These are phyloP conservation scores for Gigaspora rosea DNA, from an alignment of 192 early-diverging fungal species.

Conservation along the genomic window DNA sequence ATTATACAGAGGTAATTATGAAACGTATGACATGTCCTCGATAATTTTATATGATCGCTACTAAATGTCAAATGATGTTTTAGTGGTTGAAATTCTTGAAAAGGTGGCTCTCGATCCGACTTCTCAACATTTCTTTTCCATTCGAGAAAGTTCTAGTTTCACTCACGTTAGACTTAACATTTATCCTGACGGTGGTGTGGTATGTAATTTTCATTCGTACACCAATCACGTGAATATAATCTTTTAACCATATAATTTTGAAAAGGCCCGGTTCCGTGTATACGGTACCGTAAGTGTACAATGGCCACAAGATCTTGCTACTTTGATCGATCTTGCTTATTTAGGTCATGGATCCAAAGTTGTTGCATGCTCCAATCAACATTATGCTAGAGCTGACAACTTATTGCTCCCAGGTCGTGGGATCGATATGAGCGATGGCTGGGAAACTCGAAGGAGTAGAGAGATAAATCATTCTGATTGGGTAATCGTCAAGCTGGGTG, in stretches of 20 bases:
- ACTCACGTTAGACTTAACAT: constrained; percentile 77
- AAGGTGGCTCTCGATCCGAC: constrained; percentile 70
- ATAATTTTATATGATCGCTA: no score
- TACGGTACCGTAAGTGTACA: constrained; percentile 67
- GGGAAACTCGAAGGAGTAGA: constrained; percentile 88
- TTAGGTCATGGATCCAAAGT: constrained; percentile 65
- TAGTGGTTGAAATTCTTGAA: constrained; percentile 61
- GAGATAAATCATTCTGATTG: constrained; percentile 73
- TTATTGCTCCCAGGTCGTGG: constrained; percentile 80
- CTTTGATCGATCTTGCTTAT: constrained; percentile 67
- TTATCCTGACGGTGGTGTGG: constrained; percentile 79
- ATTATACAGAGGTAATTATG: constrained; percentile 50
- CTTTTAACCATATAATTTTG: background rate
- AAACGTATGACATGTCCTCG: constrained; percentile 22
- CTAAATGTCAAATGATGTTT: background rate
- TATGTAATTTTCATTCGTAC: constrained; percentile 8
- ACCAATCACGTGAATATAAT: background rate
- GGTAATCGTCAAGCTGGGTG: constrained; percentile 75
- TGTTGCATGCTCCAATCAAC: constrained; percentile 72
- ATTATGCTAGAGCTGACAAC: constrained; percentile 80
- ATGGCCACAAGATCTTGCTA: constrained; percentile 46
- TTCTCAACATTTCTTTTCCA: constrained; percentile 65
- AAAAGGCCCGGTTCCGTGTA: constrained; percentile 66
- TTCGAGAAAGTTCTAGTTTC: constrained; percentile 49
- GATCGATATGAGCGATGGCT: constrained; percentile 86